A percentile compares a stretch with the other conserved stretches of the same genome.
Evolutionary conservation across 108 stramenopile genomes (phyloP).

Genomic region (Mediolabrus comicus): DNA sequence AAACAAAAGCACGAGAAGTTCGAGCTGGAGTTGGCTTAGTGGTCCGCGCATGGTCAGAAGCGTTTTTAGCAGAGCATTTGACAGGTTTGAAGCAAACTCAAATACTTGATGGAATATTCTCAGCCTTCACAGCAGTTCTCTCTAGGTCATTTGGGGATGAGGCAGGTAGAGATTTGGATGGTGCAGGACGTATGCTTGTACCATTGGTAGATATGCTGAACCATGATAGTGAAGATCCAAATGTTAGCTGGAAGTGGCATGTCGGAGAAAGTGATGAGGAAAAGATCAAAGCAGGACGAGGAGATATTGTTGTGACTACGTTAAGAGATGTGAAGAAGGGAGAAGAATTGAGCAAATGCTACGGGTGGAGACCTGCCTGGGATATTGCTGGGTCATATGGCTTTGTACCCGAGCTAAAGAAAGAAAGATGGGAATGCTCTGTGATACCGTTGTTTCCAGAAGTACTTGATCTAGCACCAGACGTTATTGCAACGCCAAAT

Average conservation of each 20-base stretch:
- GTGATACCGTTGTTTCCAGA: conserved; percentile 40
- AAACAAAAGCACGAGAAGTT: conserved; percentile 40
- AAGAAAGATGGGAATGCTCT: conserved; percentile 42
- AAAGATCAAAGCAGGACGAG: conserved; percentile 23
- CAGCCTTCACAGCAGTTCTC: conserved; percentile 34
- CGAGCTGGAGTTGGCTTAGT: conserved; percentile 37
- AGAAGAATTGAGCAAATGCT: conserved; percentile 37
- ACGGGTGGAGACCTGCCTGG: conserved; percentile 48
- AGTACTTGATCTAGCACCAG: conserved; percentile 32
- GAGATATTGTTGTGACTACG: conserved; percentile 38
- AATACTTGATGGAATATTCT: conserved; percentile 36
- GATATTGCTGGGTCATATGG: conserved; percentile 43
- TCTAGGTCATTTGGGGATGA: conserved; percentile 42
- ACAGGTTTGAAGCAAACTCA: conserved; percentile 8
- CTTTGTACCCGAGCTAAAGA: conserved; percentile 29
- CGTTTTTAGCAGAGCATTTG: conserved; percentile 36
- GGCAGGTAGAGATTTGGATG: conserved; percentile 32
- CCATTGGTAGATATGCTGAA: conserved; percentile 48
- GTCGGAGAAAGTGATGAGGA: conserved; percentile 19
- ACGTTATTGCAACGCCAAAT: conserved; percentile 10
- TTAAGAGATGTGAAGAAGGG: conserved; percentile 31
- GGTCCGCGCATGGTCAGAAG: conserved; percentile 35
- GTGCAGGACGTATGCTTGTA: conserved; percentile 42
- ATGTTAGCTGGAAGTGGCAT: conserved; percentile 45
- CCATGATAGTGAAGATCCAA: conserved; percentile 43